Base-by-base conservation (phyloP, 495 filamentous ascomycete species). In the Ramalina intermedia region DNA sequence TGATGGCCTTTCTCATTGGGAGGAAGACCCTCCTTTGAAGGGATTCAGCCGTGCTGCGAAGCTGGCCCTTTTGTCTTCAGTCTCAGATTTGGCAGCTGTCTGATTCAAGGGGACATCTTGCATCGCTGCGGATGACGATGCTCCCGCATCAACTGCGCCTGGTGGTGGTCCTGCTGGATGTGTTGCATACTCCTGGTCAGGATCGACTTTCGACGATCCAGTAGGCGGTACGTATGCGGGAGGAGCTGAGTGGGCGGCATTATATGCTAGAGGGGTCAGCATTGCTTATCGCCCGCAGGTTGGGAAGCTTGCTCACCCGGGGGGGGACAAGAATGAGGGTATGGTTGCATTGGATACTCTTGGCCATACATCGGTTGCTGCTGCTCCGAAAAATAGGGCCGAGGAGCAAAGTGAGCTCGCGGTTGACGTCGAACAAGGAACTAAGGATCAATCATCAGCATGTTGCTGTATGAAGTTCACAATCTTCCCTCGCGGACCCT, bases 371-470 rank as follows among this genome's bases (percentile, higher is more conserved):
- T 8, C 1, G 24, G 24, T 17, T 46, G 51, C 38, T 55, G 57
- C 48, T 72, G 69, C 51, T 67, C 68, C 6, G 60, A 61, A 56
- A 63, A 72, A 46, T 62, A 59, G 39, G 65, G 63, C 37, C 62
- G 63, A 4, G 75, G 72, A 53, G 38, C 49, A 59, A 71, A 76
- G 40, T 59, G 67, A 37, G 73, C 70, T 43, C 75, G 69, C 47
- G 76, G 69, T 16, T 58, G 50, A 48, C 72, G 69, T 45, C 74
- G 70, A 43, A 85, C 66, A 21, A 86, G 73, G 72, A 75, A 83
- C 80, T 84, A 50, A n/a, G 24, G 46, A 27, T 18, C 3, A 7
- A 18, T 55, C 40, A 58, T 44, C 43, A 39, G 9, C 7, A 33
- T 13, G 12, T 13, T 33, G 1, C 42, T 21, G 27, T 47, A 38